Base-by-base conservation (phyloP, 2,329 filamentous ascomycete species). In the Paracamarosporium sp. region DNA sequence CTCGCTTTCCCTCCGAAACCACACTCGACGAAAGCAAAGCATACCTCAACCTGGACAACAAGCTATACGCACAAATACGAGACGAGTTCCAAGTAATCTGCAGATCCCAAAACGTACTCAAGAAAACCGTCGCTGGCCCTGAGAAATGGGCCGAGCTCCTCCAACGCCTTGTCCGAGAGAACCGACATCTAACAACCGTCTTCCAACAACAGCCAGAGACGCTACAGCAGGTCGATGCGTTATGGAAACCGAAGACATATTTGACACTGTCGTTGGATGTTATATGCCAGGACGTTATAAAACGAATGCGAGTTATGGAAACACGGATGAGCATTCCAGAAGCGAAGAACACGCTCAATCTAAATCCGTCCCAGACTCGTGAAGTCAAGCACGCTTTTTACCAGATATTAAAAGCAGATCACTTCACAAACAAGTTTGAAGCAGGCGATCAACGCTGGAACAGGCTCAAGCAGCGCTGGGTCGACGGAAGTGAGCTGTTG, bases 261-360 rank as follows among this genome's bases (percentile, higher is more conserved):
- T 90, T 88, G 70, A 83, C 83, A 35, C 80, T 92, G 44, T 90
- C 91, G 0, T 79, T 96, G 5, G 91, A 96, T 71, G 85, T 92
- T 44, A 88, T 96, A 24, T 93, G 90, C 69, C 89, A 86, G 27
- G 91, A 94, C 76, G 90, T 94, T 28, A 93, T 90, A 1, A 95
- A 95, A 76, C 83, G 90, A 20, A 88, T 93, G 81, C 86, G 91
- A 67, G 86, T 80, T 12, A 72, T 86, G 56, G 85, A 87, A 47
- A 83, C 81, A 31, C 82, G 85, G n/a, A 88, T 94, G 83, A 88
- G 87, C 0, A 85, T 94, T 43, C 84, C 86, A 1, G 88, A 93
- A 57, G 90, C 90, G 4, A 93, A 92, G 73, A 90, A 90, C 69
- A 80, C 83, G 28, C 81, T 92, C 45, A 86, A 87, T 28, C 81